Evolutionary conservation across 2,329 filamentous ascomycete species (phyloP).

Genomic region (Alternaria triticimaculans): DNA sequence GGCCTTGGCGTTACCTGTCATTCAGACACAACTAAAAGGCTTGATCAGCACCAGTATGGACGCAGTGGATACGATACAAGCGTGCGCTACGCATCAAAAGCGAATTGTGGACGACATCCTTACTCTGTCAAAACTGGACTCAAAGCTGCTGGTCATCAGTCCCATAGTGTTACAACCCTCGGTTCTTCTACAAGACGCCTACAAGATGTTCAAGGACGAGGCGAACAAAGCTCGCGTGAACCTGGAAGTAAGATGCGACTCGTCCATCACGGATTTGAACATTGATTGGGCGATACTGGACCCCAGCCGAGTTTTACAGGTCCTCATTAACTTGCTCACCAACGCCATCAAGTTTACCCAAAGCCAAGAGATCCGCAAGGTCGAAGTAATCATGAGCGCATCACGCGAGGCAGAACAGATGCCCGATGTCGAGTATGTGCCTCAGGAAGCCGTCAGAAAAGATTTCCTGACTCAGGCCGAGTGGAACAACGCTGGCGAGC

Average conservation of each 20-base stretch:
- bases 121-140: slow-evolving; percentile 28
- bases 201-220: slow-evolving; percentile 34
- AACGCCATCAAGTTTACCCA: slow-evolving; percentile 45
- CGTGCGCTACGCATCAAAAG: slow-evolving; percentile 40
- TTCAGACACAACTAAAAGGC: slow-evolving; percentile 5
- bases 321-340: slow-evolving; percentile 41
- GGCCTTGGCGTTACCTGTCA: background rate
- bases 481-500: slow-evolving; percentile 8
- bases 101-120: slow-evolving; percentile 36
- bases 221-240: slow-evolving; percentile 19
- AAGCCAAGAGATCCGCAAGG: slow-evolving; percentile 5
- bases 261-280: slow-evolving; percentile 12
- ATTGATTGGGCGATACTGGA: slow-evolving; percentile 23
- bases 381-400: slow-evolving; percentile 10
- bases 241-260: slow-evolving; percentile 14
- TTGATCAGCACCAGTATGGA: slow-evolving; percentile 17
- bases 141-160: slow-evolving; percentile 28
- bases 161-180: slow-evolving; percentile 24
- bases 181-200: slow-evolving; percentile 21
- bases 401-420: slow-evolving; percentile 2
- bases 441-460: background rate
- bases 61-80: slow-evolving; percentile 31
- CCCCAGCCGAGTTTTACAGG: slow-evolving; percentile 24
- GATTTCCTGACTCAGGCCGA: slow-evolving; percentile 3
- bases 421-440: slow-evolving; percentile 10